Percentiles rank a stretch among this genome's conserved stretches.
phyloP scores from a whole-genome alignment of 768 basidiomycete genomes.

The Pisolithus albus region DNA sequence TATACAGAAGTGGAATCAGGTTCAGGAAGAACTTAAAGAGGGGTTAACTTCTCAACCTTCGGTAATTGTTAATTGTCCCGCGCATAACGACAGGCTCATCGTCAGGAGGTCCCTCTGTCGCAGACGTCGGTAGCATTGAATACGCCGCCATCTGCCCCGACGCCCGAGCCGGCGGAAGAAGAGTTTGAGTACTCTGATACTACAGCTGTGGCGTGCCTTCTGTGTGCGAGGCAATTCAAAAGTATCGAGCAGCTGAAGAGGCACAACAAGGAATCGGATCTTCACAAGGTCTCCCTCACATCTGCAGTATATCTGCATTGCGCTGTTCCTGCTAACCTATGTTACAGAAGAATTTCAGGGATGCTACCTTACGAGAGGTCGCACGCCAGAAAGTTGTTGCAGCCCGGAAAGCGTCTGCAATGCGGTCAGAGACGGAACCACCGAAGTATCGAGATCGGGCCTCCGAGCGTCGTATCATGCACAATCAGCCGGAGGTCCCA shows the following conservation, averaged over 20 bases:
- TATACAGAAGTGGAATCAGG: conserved; percentile 96
- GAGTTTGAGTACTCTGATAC: conserved; percentile 85
- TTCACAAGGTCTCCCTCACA: conserved; percentile 76
- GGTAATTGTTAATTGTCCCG: neutral
- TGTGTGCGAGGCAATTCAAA: conserved; percentile 94
- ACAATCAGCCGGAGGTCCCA: conserved; percentile 88
- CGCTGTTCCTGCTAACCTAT: neutral
- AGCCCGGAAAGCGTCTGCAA: conserved; percentile 30
- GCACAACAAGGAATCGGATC: conserved; percentile 88
- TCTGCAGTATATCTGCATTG: conserved; percentile 13
- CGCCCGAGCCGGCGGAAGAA: conserved; percentile 39
- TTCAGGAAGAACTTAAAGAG: conserved; percentile 78
- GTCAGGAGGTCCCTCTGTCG: conserved; percentile 1
- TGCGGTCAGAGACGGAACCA: conserved; percentile 35
- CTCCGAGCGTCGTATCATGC: conserved; percentile 80
- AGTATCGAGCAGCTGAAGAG: conserved; percentile 74
- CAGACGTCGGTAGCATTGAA: conserved; percentile 12
- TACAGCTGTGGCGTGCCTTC: conserved; percentile 67
- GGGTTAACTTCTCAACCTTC: conserved; percentile 24
- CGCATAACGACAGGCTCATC: neutral
- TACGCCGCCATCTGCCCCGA: conserved; percentile 25
- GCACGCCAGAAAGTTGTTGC: conserved; percentile 61
- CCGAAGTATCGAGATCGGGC: conserved; percentile 96
- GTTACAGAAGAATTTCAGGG: conserved; percentile 79
- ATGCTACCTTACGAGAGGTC: conserved; percentile 61